Evolutionary conservation across 768 basidiomycete species (phyloP).

Genomic region (Daedaleopsis nitida): DNA sequence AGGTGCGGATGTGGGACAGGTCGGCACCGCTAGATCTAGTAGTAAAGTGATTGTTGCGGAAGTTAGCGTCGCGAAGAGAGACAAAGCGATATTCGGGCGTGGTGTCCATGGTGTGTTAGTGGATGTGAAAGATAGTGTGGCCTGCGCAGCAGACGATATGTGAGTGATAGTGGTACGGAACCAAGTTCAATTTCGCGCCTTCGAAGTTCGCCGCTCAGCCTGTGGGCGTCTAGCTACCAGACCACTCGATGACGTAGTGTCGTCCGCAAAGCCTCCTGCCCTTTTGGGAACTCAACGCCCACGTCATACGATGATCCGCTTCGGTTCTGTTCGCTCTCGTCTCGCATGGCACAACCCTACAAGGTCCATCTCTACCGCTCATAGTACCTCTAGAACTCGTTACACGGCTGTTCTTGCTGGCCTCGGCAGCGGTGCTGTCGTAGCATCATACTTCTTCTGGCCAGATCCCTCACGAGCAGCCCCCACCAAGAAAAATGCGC

Average conservation of each 20-base stretch:
- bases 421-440: conserved; percentile 41
- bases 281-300: conserved; percentile 16
- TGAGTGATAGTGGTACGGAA: conserved; percentile 3
- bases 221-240: neutral
- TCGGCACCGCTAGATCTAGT: neutral
- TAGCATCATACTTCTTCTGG: conserved; percentile 54
- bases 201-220: conserved; percentile 6
- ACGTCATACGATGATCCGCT: conserved; percentile 7
- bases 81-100: conserved; percentile 25
- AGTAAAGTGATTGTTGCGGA: conserved; percentile 4
- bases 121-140: neutral
- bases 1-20: conserved; percentile 7
- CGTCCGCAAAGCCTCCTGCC: neutral
- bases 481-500: conserved; percentile 36
- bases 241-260: conserved; percentile 9
- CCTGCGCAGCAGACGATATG: conserved; percentile 15
- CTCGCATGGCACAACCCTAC: neutral
- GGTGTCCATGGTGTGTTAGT: conserved; percentile 20
- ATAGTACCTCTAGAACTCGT: neutral
- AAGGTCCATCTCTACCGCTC: neutral
- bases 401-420: conserved; percentile 26
- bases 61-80: conserved; percentile 2
- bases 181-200: neutral
- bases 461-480: conserved; percentile 49
- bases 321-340: neutral